Percentiles rank a stretch among this genome's conserved stretches.
These are phyloP conservation scores for Kondoa subrosea DNA, from an alignment of 768 basidiomycete species.

Conservation along the genomic window DNA sequence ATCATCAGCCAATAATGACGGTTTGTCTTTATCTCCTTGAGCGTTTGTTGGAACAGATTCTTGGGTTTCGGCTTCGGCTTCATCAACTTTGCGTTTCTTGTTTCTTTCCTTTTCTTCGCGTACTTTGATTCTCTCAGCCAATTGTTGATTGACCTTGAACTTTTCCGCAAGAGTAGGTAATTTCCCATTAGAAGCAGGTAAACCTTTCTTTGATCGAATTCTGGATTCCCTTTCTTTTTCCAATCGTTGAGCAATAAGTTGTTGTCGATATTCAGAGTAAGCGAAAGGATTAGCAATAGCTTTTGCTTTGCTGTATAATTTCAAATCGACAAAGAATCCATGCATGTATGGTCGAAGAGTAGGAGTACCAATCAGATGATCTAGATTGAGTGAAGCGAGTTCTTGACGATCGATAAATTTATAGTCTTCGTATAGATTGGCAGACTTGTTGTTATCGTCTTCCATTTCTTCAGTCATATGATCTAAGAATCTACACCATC, in stretches of 20 bases:
- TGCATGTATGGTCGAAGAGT: constrained; percentile 99
- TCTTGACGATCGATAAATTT: constrained; percentile 86
- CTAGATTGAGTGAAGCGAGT: constrained; percentile 71
- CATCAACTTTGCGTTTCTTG: constrained; percentile 42
- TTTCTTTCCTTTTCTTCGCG: constrained; percentile 34
- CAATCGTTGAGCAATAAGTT: constrained; percentile 68
- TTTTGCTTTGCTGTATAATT: constrained; percentile 86
- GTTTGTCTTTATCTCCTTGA: constrained; percentile 32
- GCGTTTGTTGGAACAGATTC: too few species aligned
- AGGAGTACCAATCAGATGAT: constrained; percentile 84
- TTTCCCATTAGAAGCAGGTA: constrained; percentile 18
- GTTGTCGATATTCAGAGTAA: constrained; percentile 84
- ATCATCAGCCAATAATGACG: constrained; percentile 55
- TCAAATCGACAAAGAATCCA: constrained; percentile 91
- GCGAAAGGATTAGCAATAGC: constrained; percentile 91
- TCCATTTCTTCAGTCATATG: constrained; percentile 93
- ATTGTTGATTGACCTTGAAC: constrained; percentile 62
- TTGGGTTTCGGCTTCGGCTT: constrained; percentile 30
- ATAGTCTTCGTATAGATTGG: constrained; percentile 81
- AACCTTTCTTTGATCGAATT: constrained; percentile 64
- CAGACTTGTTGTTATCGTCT: constrained; percentile 57
- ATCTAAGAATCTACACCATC: constrained; percentile 95
- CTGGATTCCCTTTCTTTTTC: constrained; percentile 84
- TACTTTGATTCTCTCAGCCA: constrained; percentile 65
- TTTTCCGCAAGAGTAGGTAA: constrained; percentile 21